Conservation (phyloP, 148 eudicot species). For the Spergularia bocconei region DNA sequence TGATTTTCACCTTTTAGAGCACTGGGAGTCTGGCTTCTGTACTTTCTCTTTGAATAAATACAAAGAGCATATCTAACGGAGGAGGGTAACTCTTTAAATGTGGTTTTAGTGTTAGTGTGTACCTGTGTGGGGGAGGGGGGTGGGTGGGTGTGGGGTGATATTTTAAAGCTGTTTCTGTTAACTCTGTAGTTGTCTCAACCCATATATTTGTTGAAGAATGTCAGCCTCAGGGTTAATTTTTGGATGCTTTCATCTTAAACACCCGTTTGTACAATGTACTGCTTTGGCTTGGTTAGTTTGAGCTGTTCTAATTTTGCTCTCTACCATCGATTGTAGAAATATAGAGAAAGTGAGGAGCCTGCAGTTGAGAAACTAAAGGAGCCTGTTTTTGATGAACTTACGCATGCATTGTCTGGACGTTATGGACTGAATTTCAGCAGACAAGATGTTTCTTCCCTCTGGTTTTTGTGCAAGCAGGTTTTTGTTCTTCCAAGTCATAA, state of each 20-base stretch:
- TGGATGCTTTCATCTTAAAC: background rate
- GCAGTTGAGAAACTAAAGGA: constrained; percentile 74
- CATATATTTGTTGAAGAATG: background rate
- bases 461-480: constrained; percentile 98
- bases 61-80: background rate
- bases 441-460: constrained; percentile 73
- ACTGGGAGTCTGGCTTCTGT: background rate
- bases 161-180: background rate
- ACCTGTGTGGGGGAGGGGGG: too few species aligned
- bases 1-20: background rate
- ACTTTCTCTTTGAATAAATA: background rate
- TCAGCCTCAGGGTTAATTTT: background rate
- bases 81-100: background rate
- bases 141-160: background rate
- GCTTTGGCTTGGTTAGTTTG: background rate
- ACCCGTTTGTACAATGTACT: background rate
- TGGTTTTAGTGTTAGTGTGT: background rate
- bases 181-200: background rate
- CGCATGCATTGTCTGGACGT: constrained; percentile 49
- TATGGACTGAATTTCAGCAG: constrained; percentile 72
- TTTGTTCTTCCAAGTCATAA: background rate
- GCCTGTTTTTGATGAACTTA: constrained; percentile 67
- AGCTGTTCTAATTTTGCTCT: background rate
- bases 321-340: constrained; percentile 45
- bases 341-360: constrained; percentile 72